Base-by-base conservation (phyloP, 768 basidiomycete genomes). In the Neoboletus magnificus region DNA sequence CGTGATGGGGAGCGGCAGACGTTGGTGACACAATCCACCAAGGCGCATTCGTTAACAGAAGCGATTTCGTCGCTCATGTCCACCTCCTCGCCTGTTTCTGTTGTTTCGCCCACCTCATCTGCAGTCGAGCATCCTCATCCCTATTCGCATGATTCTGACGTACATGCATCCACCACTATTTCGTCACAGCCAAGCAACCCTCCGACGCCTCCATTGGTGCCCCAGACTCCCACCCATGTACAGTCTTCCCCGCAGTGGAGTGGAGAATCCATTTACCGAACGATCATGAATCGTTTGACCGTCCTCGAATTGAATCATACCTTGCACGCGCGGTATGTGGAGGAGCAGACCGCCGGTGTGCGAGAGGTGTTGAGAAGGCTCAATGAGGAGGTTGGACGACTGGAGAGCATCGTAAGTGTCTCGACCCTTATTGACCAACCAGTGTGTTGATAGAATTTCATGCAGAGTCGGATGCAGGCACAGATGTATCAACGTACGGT, bases 261-360 rank as follows among this genome's bases (percentile, higher is more conserved):
- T 13, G 91, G 91, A 23, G 97, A 99, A 69, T 95, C 93, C 2
- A 94, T 99, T 60, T 98, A 97, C 64, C 87, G 93, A 9, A 91
- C 88, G 13, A 99, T 98, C 62, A 95, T 95, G 85, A 96, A 97
- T 62, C 86, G 94, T 8, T 79, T 99, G 12, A 82, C 83, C 3
- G 82, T 84, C 7, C 79, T 98, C 15, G 95, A 98, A 70, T 81
- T 81, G 10, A 97, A 95, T 62, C 89, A 93, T 46, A 91, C 91
- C 0, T 77, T 98, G 4, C 87, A 91, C 42, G 81, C 85, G 22
- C 72, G 84, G 18, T 98, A 97, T 66, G 85, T 97, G 13, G 93
- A 94, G 62, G 93, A 95, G 66, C 96, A 98, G 65, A 89, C 86
- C 0, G 71, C 79, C 15, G 82, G 84, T 30, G 81, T 97, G 20